Conservation (phyloP, 2,329 filamentous ascomycete genomes). For the Colletotrichum sp. region DNA sequence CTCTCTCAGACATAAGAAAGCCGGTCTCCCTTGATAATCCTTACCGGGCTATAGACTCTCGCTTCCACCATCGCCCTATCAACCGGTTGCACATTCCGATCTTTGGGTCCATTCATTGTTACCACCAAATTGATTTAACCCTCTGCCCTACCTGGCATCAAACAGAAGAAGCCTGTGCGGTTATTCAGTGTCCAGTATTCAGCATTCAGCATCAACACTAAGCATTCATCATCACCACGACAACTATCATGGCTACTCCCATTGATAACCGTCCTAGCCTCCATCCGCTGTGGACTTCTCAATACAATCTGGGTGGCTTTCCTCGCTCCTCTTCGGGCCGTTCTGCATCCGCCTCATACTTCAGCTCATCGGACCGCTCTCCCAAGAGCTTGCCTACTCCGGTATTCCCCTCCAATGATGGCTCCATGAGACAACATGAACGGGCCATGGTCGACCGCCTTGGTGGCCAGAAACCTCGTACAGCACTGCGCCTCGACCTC, state of each 20-base stretch:
- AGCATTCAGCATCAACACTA: neutral
- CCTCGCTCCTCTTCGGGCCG: conserved; percentile 18
- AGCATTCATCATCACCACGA: neutral
- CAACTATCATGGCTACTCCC: conserved; percentile 18
- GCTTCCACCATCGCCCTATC: neutral
- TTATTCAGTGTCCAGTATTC: neutral
- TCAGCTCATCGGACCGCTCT: conserved; percentile 29
- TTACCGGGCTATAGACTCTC: neutral
- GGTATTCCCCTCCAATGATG: conserved; percentile 37
- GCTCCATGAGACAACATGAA: conserved; percentile 39
- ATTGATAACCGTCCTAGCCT: conserved; percentile 18
- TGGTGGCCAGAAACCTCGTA: conserved; percentile 28
- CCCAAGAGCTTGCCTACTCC: conserved; percentile 37
- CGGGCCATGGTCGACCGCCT: conserved; percentile 38
- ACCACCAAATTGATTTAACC: neutral
- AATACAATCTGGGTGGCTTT: conserved; percentile 28
- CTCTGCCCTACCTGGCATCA: neutral
- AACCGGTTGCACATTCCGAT: conserved; percentile 7
- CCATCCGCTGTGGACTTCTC: conserved; percentile 39
- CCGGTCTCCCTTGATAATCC: conserved; percentile 6
- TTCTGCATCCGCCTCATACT: conserved; percentile 23
- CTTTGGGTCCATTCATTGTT: neutral
- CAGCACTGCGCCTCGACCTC: conserved; percentile 16
- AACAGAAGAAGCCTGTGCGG: neutral
- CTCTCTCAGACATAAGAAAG: conserved; percentile 11